Conservation (phyloP, 192 early-diverging fungal genomes). For the Chytriomyces sp. region DNA sequence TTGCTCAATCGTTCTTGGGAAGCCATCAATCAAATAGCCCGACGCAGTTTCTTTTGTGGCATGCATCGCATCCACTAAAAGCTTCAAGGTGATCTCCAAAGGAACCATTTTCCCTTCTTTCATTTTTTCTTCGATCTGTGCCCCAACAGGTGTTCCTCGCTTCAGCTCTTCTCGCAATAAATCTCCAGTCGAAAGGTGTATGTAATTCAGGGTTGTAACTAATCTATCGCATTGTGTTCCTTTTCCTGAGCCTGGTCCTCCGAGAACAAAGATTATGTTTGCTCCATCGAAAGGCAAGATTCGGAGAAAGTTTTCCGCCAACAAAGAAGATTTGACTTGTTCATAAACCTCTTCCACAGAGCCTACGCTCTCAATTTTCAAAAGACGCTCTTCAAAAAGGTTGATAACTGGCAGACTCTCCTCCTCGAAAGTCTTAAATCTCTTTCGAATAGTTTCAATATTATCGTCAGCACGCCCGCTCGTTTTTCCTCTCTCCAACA, state of each 20-base stretch:
- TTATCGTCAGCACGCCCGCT: constrained; percentile 58
- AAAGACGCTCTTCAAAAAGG: constrained; percentile 39
- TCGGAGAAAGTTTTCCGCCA: not conserved
- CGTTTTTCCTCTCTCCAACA: constrained; percentile 56
- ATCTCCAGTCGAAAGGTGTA: constrained; percentile 64
- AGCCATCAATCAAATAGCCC: constrained; percentile 67
- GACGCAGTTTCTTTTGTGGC: constrained; percentile 1
- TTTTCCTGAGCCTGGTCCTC: constrained; percentile 55
- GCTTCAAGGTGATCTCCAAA: constrained; percentile 33
- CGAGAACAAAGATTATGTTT: constrained; percentile 54
- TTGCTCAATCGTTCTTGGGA: constrained; percentile 65
- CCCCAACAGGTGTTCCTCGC: constrained; percentile 43
- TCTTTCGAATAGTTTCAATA: constrained; percentile 52
- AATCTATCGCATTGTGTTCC: constrained; percentile 62
- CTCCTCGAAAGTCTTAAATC: constrained; percentile 54
- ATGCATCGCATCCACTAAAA: constrained; percentile 39
- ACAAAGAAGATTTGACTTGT: not conserved
- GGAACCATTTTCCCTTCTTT: constrained; percentile 67
- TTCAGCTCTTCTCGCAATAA: constrained; percentile 59
- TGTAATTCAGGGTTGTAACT: constrained; percentile 43
- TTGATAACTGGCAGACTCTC: constrained; percentile 54
- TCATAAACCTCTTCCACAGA: constrained; percentile 16
- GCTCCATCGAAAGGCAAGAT: constrained; percentile 36
- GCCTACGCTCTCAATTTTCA: constrained; percentile 27
- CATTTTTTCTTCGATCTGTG: constrained; percentile 49